Evolutionary conservation across 768 basidiomycete species (phyloP).

Genomic region (Tylopilus rubrobrunneus): DNA sequence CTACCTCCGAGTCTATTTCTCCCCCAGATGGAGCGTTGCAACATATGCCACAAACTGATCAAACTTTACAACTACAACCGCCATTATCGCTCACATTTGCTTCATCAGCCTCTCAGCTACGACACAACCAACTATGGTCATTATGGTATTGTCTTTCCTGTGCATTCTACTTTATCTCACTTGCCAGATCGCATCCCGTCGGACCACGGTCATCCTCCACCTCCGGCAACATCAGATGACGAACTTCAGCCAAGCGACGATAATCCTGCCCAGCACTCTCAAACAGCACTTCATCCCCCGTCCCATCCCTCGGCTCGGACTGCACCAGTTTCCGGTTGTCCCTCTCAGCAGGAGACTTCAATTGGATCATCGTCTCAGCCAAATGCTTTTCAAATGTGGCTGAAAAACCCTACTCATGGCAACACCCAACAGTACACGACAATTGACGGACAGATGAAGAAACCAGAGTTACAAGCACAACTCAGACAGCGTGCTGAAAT

Average conservation of each 20-base stretch:
- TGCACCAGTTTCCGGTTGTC: neutral
- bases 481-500: conserved; percentile 3
- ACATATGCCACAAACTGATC: conserved; percentile 14
- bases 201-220: neutral
- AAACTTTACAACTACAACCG: conserved; percentile 7
- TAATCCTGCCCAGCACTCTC: neutral
- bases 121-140: neutral
- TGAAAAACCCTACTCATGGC: neutral
- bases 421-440: conserved; percentile 13
- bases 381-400: conserved; percentile 18
- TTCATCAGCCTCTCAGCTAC: neutral
- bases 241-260: neutral
- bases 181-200: neutral
- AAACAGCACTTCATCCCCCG: neutral
- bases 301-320: neutral
- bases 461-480: neutral
- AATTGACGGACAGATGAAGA: conserved; percentile 13
- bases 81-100: conserved; percentile 11
- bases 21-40: conserved; percentile 12
- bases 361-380: neutral
- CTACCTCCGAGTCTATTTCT: neutral
- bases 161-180: neutral
- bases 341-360: neutral
- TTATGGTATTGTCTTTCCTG: neutral
- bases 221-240: neutral